Conservation (phyloP, 345 rosid genomes). For the Salix brachista region DNA sequence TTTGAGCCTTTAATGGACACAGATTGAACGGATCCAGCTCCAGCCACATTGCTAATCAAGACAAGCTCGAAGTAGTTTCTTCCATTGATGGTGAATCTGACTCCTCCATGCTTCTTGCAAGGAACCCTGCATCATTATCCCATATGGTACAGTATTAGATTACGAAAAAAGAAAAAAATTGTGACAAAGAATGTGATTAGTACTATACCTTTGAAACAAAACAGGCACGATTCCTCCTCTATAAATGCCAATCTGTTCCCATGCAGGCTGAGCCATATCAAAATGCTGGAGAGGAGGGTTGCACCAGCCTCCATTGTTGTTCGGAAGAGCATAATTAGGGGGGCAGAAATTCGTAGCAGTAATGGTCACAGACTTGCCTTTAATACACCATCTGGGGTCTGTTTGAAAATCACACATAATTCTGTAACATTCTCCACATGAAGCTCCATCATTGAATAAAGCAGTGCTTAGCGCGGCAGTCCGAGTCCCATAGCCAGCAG, state of each 20-base stretch:
- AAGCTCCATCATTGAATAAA: slow-evolving; percentile 28
- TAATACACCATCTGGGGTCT: slow-evolving; percentile 28
- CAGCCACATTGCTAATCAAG: slow-evolving; percentile 62
- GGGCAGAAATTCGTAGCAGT: slow-evolving; percentile 36
- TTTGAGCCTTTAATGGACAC: slow-evolving; percentile 72
- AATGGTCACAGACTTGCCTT: slow-evolving; percentile 17
- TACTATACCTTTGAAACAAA: slow-evolving; percentile 54
- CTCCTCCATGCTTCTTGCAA: slow-evolving; percentile 77
- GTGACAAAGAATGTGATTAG: not conserved
- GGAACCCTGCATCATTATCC: slow-evolving; percentile 54
- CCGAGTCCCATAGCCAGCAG: slow-evolving; percentile 27
- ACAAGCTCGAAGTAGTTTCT: slow-evolving; percentile 86
- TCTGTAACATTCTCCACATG: slow-evolving; percentile 25
- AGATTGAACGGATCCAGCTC: slow-evolving; percentile 64
- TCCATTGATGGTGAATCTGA: slow-evolving; percentile 78
- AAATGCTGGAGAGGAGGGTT: slow-evolving; percentile 92
- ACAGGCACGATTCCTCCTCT: slow-evolving; percentile 87
- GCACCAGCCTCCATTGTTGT: slow-evolving; percentile 92
- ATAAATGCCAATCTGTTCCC: slow-evolving; percentile 84
- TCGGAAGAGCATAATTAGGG: slow-evolving; percentile 51
- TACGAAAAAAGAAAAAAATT: not conserved
- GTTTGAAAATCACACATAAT: slow-evolving; percentile 23
- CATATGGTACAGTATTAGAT: not conserved
- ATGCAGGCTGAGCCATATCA: slow-evolving; percentile 93
- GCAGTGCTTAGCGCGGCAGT: slow-evolving; percentile 34